These are phyloP conservation scores for Neurospora intermedia DNA, from an alignment of 495 filamentous ascomycete genomes.

Conservation along the genomic window DNA sequence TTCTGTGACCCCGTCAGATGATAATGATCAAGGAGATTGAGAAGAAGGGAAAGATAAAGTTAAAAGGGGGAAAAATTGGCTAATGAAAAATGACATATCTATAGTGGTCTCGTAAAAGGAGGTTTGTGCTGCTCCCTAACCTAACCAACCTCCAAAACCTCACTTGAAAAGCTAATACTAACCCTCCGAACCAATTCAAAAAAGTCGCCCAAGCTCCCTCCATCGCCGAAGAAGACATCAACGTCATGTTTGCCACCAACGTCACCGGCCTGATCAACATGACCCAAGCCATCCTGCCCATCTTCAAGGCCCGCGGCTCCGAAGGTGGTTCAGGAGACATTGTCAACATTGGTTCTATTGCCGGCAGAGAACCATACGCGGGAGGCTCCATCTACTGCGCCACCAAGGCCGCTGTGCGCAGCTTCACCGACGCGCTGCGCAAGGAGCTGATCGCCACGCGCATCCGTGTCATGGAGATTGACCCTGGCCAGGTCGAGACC, in stretches of 20 bases:
- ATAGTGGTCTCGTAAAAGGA: conserved; percentile 24
- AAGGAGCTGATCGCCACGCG: conserved; percentile 81
- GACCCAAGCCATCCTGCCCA: conserved; percentile 82
- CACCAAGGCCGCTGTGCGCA: conserved; percentile 84
- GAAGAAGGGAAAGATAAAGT: background rate
- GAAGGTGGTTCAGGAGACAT: conserved; percentile 83
- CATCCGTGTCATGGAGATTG: conserved; percentile 84
- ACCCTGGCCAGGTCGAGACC: conserved; percentile 95
- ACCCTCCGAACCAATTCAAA: conserved; percentile 7
- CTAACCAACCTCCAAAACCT: background rate
- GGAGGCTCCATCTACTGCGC: conserved; percentile 96
- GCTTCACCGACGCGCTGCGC: conserved; percentile 79
- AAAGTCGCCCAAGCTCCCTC: conserved; percentile 69
- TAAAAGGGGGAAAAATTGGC: background rate
- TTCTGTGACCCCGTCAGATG: background rate
- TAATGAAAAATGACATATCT: background rate
- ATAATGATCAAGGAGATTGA: background rate
- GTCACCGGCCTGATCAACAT: conserved; percentile 92
- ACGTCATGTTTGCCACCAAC: conserved; percentile 84
- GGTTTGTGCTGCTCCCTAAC: conserved; percentile 4
- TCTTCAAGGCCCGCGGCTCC: conserved; percentile 62
- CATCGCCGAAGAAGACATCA: conserved; percentile 74
- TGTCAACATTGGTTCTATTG: conserved; percentile 94
- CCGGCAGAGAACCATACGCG: conserved; percentile 79
- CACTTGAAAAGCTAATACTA: background rate